Percentiles rank a stretch among this genome's conserved stretches.
Conservation (phyloP, 2,329 filamentous ascomycete genomes). For the Diaporthe ampelina region DNA sequence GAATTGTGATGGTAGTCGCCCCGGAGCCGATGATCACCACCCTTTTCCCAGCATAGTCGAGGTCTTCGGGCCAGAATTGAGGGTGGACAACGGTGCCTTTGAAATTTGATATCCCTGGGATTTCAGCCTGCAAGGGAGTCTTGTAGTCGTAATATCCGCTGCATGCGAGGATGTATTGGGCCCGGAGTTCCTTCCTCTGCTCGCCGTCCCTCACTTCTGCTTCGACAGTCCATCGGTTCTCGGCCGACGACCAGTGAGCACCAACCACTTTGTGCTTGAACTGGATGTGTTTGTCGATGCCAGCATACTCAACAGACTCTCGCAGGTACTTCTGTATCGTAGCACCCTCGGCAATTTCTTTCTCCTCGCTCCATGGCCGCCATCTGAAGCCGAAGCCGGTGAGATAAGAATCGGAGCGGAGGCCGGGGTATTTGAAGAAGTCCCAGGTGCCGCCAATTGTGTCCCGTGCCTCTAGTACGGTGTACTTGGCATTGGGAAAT, state of each 20-base stretch:
- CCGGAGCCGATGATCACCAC: conserved; percentile 83
- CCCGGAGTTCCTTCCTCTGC: conserved; percentile 49
- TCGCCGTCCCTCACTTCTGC: conserved; percentile 54
- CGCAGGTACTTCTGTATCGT: conserved; percentile 69
- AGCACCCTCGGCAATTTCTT: conserved; percentile 65
- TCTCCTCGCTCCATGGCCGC: conserved; percentile 75
- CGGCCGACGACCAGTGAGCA: conserved; percentile 67
- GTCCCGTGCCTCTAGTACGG: conserved; percentile 76
- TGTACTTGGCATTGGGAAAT: conserved; percentile 69
- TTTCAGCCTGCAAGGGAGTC: conserved; percentile 69
- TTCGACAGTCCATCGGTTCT: conserved; percentile 69
- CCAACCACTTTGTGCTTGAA: conserved; percentile 63
- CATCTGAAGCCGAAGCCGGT: conserved; percentile 77
- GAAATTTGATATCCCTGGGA: conserved; percentile 79
- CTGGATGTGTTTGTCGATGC: conserved; percentile 68
- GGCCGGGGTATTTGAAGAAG: conserved; percentile 82
- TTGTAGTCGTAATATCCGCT: conserved; percentile 81
- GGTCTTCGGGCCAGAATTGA: conserved; percentile 81
- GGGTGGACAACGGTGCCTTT: conserved; percentile 75
- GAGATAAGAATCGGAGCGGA: conserved; percentile 76
- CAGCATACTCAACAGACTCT: conserved; percentile 63
- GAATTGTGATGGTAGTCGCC: conserved; percentile 82
- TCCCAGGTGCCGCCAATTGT: conserved; percentile 83
- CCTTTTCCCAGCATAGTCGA: conserved; percentile 76
- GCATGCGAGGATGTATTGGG: conserved; percentile 72